Evolutionary conservation across 1,284 basidiomycete genomes (phyloP).

Genomic region (Boletus albobrunnescens): DNA sequence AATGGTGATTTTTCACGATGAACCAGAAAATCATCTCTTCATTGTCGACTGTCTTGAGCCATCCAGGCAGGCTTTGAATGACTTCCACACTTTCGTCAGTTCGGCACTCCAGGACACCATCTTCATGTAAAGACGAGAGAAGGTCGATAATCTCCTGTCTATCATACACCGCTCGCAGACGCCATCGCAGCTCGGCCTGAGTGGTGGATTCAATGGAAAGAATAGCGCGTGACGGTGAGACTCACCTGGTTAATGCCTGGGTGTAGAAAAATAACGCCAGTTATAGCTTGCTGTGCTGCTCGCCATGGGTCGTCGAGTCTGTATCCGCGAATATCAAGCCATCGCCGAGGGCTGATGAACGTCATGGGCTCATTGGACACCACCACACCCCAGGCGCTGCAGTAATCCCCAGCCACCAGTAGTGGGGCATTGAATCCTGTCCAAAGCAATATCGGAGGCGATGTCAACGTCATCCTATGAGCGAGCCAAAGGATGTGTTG

Average conservation of each 20-base stretch:
- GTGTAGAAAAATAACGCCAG: constrained; percentile 59
- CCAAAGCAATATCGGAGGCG: constrained; percentile 62
- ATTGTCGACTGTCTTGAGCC: constrained; percentile 41
- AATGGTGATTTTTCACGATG: constrained; percentile 41
- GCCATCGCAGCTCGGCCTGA: constrained; percentile 65
- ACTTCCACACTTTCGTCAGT: constrained; percentile 17
- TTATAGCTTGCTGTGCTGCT: constrained; percentile 62
- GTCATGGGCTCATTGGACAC: constrained; percentile 44
- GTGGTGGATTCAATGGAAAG: constrained; percentile 8
- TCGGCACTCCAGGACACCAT: constrained; percentile 43
- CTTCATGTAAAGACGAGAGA: constrained; percentile 50
- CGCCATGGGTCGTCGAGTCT: constrained; percentile 64
- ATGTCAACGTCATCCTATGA: constrained; percentile 42
- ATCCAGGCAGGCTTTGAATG: constrained; percentile 22
- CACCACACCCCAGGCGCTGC: constrained; percentile 56
- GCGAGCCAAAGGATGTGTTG: constrained; percentile 33
- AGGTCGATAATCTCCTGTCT: constrained; percentile 70
- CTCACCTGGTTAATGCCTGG: constrained; percentile 75
- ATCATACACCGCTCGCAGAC: constrained; percentile 66
- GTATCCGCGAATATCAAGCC: constrained; percentile 69
- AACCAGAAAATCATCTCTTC: constrained; percentile 48
- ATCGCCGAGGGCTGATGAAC: constrained; percentile 63
- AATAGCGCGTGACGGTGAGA: constrained; percentile 4
- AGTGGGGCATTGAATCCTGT: constrained; percentile 54
- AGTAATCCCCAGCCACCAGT: constrained; percentile 46